A percentile compares a stretch with the other conserved stretches of the same genome.
Evolutionary conservation across 106 monocot genomes (phyloP).

Genomic region (Phalaenopsis equestris): DNA sequence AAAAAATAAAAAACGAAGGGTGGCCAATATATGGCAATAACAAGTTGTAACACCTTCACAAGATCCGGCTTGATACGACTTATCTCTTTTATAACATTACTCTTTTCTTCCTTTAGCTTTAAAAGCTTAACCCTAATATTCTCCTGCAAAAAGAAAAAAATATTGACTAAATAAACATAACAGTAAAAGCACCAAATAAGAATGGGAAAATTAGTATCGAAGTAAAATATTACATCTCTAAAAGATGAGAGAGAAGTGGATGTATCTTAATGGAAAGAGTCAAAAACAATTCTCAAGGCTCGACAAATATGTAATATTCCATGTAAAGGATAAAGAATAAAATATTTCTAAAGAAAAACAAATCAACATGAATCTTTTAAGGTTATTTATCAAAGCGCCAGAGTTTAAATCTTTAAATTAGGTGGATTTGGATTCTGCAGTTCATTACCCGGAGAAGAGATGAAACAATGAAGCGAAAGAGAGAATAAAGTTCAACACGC

Average conservation of each 20-base stretch:
- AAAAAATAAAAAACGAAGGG: not conserved
- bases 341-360: not conserved
- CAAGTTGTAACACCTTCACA: slow-evolving; percentile 45
- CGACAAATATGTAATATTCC: not conserved
- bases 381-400: not conserved
- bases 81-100: slow-evolving; percentile 65
- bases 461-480: not conserved
- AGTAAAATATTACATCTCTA: not conserved
- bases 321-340: not conserved
- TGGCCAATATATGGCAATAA: not conserved
- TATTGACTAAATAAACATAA: not conserved
- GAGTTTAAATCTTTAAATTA: not conserved
- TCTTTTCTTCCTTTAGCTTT: slow-evolving; percentile 62
- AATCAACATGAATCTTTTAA: not conserved
- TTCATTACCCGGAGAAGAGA: not conserved
- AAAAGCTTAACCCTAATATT: slow-evolving; percentile 54
- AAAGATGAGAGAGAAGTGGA: not conserved
- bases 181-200: slow-evolving; percentile 1
- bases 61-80: slow-evolving; percentile 58
- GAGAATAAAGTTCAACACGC: not conserved
- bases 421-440: not conserved
- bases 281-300: not conserved
- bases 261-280: not conserved
- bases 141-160: slow-evolving; percentile 44
- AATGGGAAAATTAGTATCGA: not conserved